Base-by-base conservation (phyloP, 2,329 filamentous ascomycete genomes). In the Verticillium nubilum region DNA sequence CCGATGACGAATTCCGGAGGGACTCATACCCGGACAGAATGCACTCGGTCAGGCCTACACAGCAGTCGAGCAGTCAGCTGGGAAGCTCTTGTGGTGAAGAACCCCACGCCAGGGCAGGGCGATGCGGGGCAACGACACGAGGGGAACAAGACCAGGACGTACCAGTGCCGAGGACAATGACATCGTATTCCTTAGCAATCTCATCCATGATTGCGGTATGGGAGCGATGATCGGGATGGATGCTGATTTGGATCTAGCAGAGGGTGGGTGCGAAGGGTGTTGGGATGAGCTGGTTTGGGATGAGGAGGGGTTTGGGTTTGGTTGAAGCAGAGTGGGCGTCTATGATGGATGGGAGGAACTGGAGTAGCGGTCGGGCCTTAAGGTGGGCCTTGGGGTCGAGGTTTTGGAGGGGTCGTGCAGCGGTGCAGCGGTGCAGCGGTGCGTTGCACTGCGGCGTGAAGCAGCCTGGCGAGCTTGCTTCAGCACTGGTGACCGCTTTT, bases 131-230 rank as follows among this genome's bases (percentile, higher is more conserved):
- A 64, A 53, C 25, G 52, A 10, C 19, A 47, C 57, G 52, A 42
- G 50, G 58, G 35, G 70, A 68, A 64, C 67, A 68, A 29, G 42
- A 25, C 17, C 12, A 19, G 15, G 23, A 78, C 86, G 73, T 83
- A 97, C 92, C 93, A 76, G 95, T 99, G 84, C 95, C 95, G 75
- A 99, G 87, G 75, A 99, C 95, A 74, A 99, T 87, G 77, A 97
- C 91, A 85, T 99, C 95, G 85, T 99, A 99, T 79, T 97, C 93
- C 74, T 92, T 91, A 68, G 93, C 92, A 74, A 99, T 97, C 79
- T 98, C 95, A 74, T 98, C 95, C 95, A 98, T 98, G 79, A 64
- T 84, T 71, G 63, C 62, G 42, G 42, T 50, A 13, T 25, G 42
- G 42, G 42, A 19, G 19, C 42, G n/a, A 19, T n/a, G 23, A 23